Base-by-base conservation (phyloP, 441 rosid species). In the Pelargonium citronellum region DNA sequence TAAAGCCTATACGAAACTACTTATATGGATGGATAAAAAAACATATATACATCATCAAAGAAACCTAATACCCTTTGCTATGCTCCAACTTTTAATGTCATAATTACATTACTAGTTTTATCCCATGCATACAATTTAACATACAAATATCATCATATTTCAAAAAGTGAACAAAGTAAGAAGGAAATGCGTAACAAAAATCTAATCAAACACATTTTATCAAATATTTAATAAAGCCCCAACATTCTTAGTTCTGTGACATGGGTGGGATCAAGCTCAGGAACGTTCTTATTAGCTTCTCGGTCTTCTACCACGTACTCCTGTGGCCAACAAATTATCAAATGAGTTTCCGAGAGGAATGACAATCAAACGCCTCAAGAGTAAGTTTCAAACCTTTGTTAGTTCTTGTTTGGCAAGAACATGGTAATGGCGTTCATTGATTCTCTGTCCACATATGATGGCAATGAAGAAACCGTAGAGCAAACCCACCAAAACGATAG, bases 321-420 rank as follows among this genome's bases (percentile, higher is more conserved):
- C 99, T 95, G 86, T 64, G 64, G 74, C 58, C 24, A 69, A 44
- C 47, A 66, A 22, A 76, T 47, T n/a, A 34, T 30, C 61, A 46
- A 24, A 61, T 61, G 39, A 15, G 65, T 4, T 61, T 61, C 37
- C 24, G 24, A n/a, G 39, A 44, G 57, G 9, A 61, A 61, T 61
- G 30, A 22, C 30, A 61, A 22, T 10, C 24, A 37, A 61, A 61
- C 11, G 64, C 12, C 13, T 22, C 60, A 19, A 17, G 37, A 53
- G 67, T 34, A 16, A 74, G 72, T 74, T 71, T 67, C 2, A 77
- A 20, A 95, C 99, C 98, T 89, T 92, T 49, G 99, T 95, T 67
- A 95, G 85, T 83, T 95, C 99, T 87, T 95, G 98, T 77, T 92
- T 95, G 68, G 97, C 99, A 58, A 95, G 98, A 78, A 95, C 87